These are phyloP conservation scores for Tolypocladium album DNA, from an alignment of 2,329 filamentous ascomycete genomes.

Conservation along the genomic window DNA sequence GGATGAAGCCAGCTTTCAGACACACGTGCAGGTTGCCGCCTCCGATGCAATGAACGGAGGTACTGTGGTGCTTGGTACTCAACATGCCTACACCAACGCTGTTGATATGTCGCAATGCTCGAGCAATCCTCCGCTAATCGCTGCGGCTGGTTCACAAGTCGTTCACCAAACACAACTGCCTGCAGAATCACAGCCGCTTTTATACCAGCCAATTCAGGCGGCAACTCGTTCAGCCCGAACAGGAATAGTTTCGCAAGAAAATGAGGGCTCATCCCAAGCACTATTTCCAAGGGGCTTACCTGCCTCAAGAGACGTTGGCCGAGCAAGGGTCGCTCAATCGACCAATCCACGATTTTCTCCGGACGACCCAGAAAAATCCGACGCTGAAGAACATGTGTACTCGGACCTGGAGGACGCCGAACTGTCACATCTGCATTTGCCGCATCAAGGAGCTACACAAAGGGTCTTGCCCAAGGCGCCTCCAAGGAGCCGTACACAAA, in stretches of 20 bases:
- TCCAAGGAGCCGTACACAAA: conserved; percentile 6
- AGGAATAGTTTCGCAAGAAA: conserved; percentile 13
- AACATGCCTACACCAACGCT: conserved; percentile 20
- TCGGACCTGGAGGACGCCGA: conserved; percentile 19
- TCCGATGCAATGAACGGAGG: conserved; percentile 5
- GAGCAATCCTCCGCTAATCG: conserved; percentile 18
- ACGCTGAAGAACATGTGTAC: conserved; percentile 15
- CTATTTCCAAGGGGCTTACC: conserved; percentile 16
- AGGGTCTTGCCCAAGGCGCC: background rate
- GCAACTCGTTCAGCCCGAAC: conserved; percentile 9
- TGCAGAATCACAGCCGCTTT: conserved; percentile 10
- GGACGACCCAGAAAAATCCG: conserved; percentile 9
- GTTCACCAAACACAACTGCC: conserved; percentile 41
- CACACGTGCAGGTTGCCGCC: background rate
- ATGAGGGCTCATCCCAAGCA: conserved; percentile 7
- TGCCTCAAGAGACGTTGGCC: conserved; percentile 1
- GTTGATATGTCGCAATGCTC: conserved; percentile 22
- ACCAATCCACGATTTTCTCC: background rate
- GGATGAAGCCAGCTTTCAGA: conserved; percentile 18
- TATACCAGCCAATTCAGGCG: conserved; percentile 9
- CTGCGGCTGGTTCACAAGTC: conserved; percentile 31
- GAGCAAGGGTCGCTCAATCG: background rate
- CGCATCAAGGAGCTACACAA: conserved; percentile 4
- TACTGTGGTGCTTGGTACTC: conserved; percentile 33
- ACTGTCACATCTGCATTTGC: conserved; percentile 2